phyloP scores from a whole-genome alignment of 495 filamentous ascomycete genomes.

The Daldinia childiae region DNA sequence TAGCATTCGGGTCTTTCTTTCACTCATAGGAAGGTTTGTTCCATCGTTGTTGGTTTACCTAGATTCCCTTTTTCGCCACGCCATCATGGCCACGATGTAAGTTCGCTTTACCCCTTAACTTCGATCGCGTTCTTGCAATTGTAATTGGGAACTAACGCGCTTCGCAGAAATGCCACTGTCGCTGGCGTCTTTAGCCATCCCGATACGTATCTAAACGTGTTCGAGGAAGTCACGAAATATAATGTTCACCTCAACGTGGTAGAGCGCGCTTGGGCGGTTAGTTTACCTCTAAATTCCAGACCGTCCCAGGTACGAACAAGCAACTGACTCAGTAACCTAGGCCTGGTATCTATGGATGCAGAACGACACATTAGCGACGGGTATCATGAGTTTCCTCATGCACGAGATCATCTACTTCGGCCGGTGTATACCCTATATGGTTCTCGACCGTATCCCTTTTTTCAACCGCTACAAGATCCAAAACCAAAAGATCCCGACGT shows the following conservation, averaged over 20 bases:
- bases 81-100: slow-evolving; percentile 56
- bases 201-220: slow-evolving; percentile 79
- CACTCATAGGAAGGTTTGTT: slow-evolving; percentile 11
- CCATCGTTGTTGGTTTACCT: slow-evolving; percentile 12
- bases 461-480: slow-evolving; percentile 96
- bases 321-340: slow-evolving; percentile 47
- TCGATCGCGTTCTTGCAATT: not conserved
- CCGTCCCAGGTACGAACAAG: slow-evolving; percentile 13
- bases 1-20: slow-evolving; percentile 13
- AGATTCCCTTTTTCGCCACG: slow-evolving; percentile 16
- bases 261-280: slow-evolving; percentile 90
- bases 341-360: slow-evolving; percentile 97
- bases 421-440: slow-evolving; percentile 89
- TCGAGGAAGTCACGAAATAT: slow-evolving; percentile 85
- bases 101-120: slow-evolving; percentile 16
- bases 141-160: slow-evolving; percentile 35
- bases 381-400: slow-evolving; percentile 96
- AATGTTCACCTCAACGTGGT: slow-evolving; percentile 86
- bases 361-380: slow-evolving; percentile 94
- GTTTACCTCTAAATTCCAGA: slow-evolving; percentile 34
- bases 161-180: slow-evolving; percentile 66
- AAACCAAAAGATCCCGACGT: slow-evolving; percentile 86
- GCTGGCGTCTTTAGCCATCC: slow-evolving; percentile 59
- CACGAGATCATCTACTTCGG: slow-evolving; percentile 96
- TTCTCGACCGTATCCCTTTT: slow-evolving; percentile 85